Evolutionary conservation across 2,329 filamentous ascomycete genomes (phyloP), one percentile per base, ranked within the genome.

Genomic region (Cordyceps pruinosa): DNA sequence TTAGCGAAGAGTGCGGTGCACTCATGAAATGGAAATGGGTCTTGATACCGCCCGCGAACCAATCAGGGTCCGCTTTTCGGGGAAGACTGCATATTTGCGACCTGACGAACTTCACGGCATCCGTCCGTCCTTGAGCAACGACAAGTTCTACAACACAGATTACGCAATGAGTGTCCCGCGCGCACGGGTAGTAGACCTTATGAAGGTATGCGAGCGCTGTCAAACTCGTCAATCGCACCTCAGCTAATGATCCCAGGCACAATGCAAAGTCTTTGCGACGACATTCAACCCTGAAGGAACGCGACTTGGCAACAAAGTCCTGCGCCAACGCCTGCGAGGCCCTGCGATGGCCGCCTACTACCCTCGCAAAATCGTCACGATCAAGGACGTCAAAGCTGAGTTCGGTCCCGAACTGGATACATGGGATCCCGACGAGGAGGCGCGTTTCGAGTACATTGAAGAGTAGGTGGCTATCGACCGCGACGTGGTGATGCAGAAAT

Each of bases 211-310:
- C 13, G 35, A 7, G 5, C 17, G 5, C 6, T 19, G 2, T 25
- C n/a, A 42, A 13, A 13, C 7, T 3, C 19, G 5, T 10, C 12
- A 10, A 19, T 19, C 7, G 28, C n/a, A 15, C 6, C 17, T 13
- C 3, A 5, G 34, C 56, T 58, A 34, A 28, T 5, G 21, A 12
- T 32, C 1, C 42, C 66, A 97, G 92, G 82, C 83, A 68, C 91
- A 92, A 87, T 96, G 90, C 80, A 84, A 86, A 71, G 84, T 97
- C 76, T 99, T 97, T 79, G 87, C 86, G 67, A 89, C 88, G 51
- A 92, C 87, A 54, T 97, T 86, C 79, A 99, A 99, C 74, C 94
- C 94, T 26, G 81, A 90, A 56, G 78, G 85, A 64, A 72, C 88
- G 60, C 89, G 94, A 61, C 84, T 90, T 64, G 94, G 94, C 68